These are phyloP conservation scores for Eucalyptus curtisii DNA, from an alignment of 345 rosid species.

Conservation along the genomic window DNA sequence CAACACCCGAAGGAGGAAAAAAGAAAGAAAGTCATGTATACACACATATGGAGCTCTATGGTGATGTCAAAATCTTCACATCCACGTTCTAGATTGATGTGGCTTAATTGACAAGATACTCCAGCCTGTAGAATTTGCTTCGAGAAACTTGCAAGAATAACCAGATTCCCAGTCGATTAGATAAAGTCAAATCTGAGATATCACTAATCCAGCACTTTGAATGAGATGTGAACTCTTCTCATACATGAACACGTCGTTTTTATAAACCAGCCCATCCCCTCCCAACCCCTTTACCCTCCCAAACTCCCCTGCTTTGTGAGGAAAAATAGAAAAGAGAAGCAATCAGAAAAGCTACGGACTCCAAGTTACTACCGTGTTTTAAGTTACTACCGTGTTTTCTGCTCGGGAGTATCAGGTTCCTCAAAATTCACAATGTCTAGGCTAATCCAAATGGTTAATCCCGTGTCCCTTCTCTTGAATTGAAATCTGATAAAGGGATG, in stretches of 20 bases:
- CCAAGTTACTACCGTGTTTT: too few species aligned
- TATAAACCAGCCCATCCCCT: not conserved
- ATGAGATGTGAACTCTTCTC: too few species aligned
- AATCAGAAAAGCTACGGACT: not conserved
- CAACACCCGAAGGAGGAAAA: conserved; percentile 34
- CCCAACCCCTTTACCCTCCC: not conserved
- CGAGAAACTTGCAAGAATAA: not conserved
- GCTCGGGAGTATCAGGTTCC: not conserved
- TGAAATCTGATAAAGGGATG: not conserved
- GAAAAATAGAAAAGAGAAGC: not conserved
- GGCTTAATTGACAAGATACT: not conserved
- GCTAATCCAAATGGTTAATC: not conserved
- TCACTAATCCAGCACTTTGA: too few species aligned
- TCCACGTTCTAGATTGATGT: not conserved
- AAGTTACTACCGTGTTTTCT: not conserved
- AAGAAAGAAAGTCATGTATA: not conserved
- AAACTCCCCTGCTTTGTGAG: not conserved
- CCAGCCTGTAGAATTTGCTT: not conserved
- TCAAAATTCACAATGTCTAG: not conserved
- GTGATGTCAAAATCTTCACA: not conserved
- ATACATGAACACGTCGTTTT: not conserved
- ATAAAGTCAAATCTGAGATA: too few species aligned
- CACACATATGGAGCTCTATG: not conserved
- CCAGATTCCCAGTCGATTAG: not conserved
- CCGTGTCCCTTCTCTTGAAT: not conserved